Conservation (phyloP, 2,329 filamentous ascomycete species). For the Ciborinia camelliae region DNA sequence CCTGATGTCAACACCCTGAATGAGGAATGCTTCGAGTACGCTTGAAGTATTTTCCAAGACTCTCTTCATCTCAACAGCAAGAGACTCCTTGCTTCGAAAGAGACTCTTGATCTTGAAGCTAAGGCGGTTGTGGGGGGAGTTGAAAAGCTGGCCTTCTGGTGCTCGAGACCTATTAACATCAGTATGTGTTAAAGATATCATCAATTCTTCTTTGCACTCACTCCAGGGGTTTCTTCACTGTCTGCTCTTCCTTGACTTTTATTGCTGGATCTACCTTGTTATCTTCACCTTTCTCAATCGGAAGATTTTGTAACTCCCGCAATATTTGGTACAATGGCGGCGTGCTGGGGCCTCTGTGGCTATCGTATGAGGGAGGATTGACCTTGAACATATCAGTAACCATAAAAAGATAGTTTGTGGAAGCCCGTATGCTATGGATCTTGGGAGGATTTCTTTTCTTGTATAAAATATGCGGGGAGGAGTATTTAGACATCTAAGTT, state of each 20-base stretch:
- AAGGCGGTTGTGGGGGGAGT: constrained; percentile 25
- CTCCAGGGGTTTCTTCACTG: neutral
- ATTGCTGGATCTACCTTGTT: neutral
- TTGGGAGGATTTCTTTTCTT: neutral
- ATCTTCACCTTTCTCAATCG: neutral
- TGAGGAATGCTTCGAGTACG: constrained; percentile 29
- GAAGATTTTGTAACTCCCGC: neutral
- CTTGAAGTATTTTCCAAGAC: constrained; percentile 26
- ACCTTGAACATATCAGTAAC: constrained; percentile 1
- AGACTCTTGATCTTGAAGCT: constrained; percentile 30
- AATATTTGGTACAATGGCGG: neutral
- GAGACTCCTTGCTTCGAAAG: constrained; percentile 33
- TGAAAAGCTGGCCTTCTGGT: constrained; percentile 29
- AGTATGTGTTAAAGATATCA: constrained; percentile 4
- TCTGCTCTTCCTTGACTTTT: neutral
- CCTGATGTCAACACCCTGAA: constrained; percentile 21
- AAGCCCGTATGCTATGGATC: neutral
- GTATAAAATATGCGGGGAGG: neutral
- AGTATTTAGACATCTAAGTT: neutral
- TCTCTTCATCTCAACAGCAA: constrained; percentile 32
- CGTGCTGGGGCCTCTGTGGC: neutral
- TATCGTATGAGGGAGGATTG: constrained; percentile 21
- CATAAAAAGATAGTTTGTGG: neutral
- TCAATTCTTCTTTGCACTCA: neutral
- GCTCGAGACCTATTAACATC: constrained; percentile 21